Evolutionary conservation across 2,329 filamentous ascomycete genomes (phyloP).

Genomic region (Tolypocladium ovalisporum): DNA sequence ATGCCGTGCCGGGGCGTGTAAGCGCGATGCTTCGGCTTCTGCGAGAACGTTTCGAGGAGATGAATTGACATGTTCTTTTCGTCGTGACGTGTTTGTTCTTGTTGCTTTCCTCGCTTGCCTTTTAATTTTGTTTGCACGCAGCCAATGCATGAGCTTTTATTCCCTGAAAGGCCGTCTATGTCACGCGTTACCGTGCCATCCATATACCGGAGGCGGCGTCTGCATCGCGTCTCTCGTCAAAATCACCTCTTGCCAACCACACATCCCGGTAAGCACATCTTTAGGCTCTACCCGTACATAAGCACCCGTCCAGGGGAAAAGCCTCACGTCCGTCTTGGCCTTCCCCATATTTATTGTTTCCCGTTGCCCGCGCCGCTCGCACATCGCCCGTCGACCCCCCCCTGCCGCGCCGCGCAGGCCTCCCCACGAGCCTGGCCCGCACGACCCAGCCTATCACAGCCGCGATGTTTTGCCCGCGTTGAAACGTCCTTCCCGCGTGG

Average conservation of each 20-base stretch:
- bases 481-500: slow-evolving; percentile 4
- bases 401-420: not conserved
- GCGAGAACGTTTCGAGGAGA: not conserved
- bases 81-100: not conserved
- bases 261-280: not conserved
- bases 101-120: no score
- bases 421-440: not conserved
- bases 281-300: not conserved
- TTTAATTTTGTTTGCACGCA: no score
- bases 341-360: not conserved
- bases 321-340: not conserved
- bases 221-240: not conserved
- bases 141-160: no score
- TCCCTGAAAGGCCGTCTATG: no score
- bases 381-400: not conserved
- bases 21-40: not conserved
- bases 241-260: not conserved
- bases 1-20: not conserved
- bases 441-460: not conserved
- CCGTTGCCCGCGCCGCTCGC: not conserved
- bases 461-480: slow-evolving; percentile 2
- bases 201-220: no score
- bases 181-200: no score
- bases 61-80: not conserved
- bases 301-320: no score